phyloP scores from a whole-genome alignment of 2,329 filamentous ascomycete species.

The Sarocladium brachiariae region DNA sequence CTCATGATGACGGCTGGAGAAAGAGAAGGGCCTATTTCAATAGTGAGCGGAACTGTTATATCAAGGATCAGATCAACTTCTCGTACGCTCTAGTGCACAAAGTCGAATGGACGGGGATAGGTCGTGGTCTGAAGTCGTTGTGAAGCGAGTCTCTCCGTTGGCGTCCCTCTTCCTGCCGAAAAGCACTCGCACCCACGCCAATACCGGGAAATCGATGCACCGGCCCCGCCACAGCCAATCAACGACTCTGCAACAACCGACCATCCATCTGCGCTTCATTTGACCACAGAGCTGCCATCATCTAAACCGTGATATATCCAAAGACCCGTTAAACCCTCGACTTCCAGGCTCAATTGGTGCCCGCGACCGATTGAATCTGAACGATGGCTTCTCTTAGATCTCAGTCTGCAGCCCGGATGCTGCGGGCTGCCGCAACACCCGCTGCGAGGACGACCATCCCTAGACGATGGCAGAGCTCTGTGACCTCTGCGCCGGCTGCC shows the following conservation, averaged over 20 bases:
- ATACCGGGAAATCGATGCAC: conserved; percentile 34
- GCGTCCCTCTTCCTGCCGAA: conserved; percentile 27
- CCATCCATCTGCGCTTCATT: conserved; percentile 2
- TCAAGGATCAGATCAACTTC: not conserved
- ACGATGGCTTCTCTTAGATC: conserved; percentile 63
- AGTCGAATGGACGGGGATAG: not conserved
- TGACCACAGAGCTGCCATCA: conserved; percentile 5
- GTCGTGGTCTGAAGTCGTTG: conserved; percentile 9
- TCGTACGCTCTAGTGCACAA: conserved; percentile 8
- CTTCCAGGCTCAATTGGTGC: conserved; percentile 19
- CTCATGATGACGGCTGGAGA: conserved; percentile 64
- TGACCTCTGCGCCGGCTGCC: conserved; percentile 34
- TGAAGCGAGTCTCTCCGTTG: conserved; percentile 21
- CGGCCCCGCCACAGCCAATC: conserved; percentile 36
- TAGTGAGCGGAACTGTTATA: conserved; percentile 1
- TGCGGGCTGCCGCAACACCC: conserved; percentile 34
- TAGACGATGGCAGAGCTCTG: conserved; percentile 48
- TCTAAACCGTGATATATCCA: not conserved
- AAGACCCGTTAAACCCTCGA: conserved; percentile 11
- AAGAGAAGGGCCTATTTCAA: conserved; percentile 15
- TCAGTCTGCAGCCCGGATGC: conserved; percentile 43
- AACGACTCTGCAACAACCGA: conserved; percentile 16
- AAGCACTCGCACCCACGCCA: conserved; percentile 37
- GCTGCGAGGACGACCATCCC: conserved; percentile 33
- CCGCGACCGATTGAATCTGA: conserved; percentile 15